Evolutionary conservation across 1,284 basidiomycete genomes (phyloP).

Genomic region (Trichosporon faecale): DNA sequence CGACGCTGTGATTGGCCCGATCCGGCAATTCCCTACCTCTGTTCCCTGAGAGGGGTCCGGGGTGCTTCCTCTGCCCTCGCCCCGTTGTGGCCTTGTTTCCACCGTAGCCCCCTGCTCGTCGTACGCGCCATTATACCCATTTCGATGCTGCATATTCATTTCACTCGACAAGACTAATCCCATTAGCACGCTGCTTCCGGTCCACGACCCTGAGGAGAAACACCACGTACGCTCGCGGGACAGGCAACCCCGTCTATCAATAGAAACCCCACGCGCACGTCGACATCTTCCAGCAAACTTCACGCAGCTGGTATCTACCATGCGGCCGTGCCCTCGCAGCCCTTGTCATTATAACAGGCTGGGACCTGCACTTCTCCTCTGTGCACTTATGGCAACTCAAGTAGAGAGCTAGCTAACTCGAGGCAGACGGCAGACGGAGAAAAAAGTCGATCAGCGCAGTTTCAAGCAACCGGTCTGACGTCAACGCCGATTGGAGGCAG

Average conservation of each 20-base stretch:
- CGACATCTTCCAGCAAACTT: neutral
- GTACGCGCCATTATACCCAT: neutral
- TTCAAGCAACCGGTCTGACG: neutral
- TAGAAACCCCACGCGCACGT: neutral
- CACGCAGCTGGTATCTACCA: neutral
- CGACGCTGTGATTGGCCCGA: neutral
- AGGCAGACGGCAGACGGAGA: too few relatives aligned
- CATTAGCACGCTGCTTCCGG: slow-evolving; percentile 1
- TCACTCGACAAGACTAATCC: neutral
- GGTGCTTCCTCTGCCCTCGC: too few relatives aligned
- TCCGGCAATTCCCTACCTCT: neutral
- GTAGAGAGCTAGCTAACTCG: too few relatives aligned
- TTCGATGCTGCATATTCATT: neutral
- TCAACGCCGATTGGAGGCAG: neutral
- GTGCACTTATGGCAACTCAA: too few relatives aligned
- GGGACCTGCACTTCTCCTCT: neutral
- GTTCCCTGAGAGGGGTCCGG: neutral
- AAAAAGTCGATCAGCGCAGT: neutral
- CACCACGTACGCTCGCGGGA: neutral
- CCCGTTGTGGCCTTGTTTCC: too few relatives aligned
- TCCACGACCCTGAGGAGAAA: neutral
- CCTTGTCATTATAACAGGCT: neutral
- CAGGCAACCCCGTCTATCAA: neutral
- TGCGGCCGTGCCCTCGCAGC: neutral
- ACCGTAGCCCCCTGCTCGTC: too few relatives aligned